Conservation (phyloP, 495 filamentous ascomycete genomes). For the Annulohypoxylon nitens region DNA sequence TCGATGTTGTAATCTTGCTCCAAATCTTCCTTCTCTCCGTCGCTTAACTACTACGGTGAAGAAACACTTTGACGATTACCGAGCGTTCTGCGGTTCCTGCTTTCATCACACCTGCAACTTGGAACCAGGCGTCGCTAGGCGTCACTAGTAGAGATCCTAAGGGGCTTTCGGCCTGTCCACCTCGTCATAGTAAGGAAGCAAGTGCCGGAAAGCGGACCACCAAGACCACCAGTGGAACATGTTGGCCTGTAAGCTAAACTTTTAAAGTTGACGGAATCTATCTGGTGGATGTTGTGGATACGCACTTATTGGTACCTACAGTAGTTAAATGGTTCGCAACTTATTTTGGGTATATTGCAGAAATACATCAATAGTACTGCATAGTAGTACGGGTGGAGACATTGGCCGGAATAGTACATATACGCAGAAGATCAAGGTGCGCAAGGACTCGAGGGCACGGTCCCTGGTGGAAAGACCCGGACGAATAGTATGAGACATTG, state of each 20-base stretch:
- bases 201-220: conserved; percentile 41
- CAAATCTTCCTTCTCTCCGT: not conserved
- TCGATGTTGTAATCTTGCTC: not conserved
- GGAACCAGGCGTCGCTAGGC: conserved; percentile 2
- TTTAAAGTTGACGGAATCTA: conserved; percentile 26
- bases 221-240: conserved; percentile 26
- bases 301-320: conserved; percentile 10
- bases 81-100: conserved; percentile 22
- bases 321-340: conserved; percentile 4
- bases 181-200: conserved; percentile 29
- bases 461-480: conserved; percentile 31
- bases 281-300: not conserved
- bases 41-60: conserved; percentile 6
- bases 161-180: conserved; percentile 1
- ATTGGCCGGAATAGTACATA: not conserved
- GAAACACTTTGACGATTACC: conserved; percentile 6
- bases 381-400: not conserved
- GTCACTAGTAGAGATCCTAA: conserved; percentile 15
- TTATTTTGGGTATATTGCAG: conserved; percentile 7
- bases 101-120: conserved; percentile 30
- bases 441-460: not conserved
- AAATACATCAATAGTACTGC: conserved; percentile 3
- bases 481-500: conserved; percentile 23
- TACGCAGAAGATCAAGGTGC: not conserved
- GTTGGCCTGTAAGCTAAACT: not conserved